These are phyloP conservation scores for Leucoagaricus sp. DNA, from an alignment of 1,284 basidiomycete species.

Conservation along the genomic window DNA sequence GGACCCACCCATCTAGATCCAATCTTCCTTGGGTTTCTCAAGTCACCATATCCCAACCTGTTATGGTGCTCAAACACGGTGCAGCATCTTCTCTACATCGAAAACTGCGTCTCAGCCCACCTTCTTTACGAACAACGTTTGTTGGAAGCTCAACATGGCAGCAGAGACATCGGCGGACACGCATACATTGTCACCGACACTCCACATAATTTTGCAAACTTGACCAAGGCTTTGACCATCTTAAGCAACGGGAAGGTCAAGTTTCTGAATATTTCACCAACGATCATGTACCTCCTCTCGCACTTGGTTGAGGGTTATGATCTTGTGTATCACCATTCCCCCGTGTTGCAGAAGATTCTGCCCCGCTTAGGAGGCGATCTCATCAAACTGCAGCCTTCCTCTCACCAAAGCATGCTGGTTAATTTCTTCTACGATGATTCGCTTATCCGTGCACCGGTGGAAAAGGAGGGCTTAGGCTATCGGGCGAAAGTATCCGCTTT, in stretches of 20 bases:
- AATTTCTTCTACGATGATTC: neutral
- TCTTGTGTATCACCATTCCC: neutral
- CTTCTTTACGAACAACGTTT: constrained; percentile 7
- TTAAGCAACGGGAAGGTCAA: neutral
- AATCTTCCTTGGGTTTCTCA: neutral
- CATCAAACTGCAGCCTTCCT: neutral
- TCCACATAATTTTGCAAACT: neutral
- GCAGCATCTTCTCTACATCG: neutral
- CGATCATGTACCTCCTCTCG: constrained; percentile 2
- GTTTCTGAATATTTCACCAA: neutral
- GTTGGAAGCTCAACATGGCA: neutral
- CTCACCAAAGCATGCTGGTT: neutral
- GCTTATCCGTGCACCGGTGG: neutral
- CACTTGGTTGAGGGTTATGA: constrained; percentile 1
- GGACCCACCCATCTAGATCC: neutral
- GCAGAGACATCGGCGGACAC: neutral
- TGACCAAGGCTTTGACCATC: neutral
- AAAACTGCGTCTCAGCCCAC: neutral
- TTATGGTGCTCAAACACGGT: neutral
- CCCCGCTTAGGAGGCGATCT: neutral
- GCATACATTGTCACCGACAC: neutral
- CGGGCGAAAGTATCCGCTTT: neutral
- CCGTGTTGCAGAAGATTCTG: neutral
- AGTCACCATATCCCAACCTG: neutral
- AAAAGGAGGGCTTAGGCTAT: constrained; percentile 3